phyloP scores from a whole-genome alignment of 495 filamentous ascomycete species.

The Talaromyces nanjingensis region DNA sequence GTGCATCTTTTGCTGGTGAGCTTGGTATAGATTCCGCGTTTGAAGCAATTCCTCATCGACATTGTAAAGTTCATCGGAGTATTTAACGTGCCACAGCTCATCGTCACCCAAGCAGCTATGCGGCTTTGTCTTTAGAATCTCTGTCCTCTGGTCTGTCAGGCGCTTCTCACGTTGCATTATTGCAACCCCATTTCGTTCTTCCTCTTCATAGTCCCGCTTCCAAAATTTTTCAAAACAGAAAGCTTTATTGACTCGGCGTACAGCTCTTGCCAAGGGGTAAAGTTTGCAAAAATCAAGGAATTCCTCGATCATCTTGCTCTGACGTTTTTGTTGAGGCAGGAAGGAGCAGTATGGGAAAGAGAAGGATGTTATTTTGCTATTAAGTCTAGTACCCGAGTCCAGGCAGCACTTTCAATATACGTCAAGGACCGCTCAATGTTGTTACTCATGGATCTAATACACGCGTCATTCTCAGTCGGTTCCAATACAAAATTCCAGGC shows the following conservation, averaged over 20 bases:
- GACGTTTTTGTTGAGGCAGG: not conserved
- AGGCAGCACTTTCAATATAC: no score
- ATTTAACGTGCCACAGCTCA: conserved; percentile 4
- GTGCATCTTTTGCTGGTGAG: conserved; percentile 4
- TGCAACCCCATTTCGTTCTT: conserved; percentile 6
- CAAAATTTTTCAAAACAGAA: not conserved
- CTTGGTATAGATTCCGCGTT: not conserved
- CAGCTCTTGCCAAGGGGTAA: conserved; percentile 1
- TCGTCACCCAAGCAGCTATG: not conserved
- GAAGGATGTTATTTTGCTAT: no score
- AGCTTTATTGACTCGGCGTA: not conserved
- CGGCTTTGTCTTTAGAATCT: conserved; percentile 4
- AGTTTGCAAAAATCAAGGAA: conserved; percentile 6
- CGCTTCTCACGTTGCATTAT: conserved; percentile 8
- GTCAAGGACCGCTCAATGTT: no score
- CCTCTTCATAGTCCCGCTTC: conserved; percentile 1
- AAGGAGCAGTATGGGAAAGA: not conserved
- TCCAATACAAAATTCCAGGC: no score
- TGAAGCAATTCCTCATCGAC: conserved; percentile 1
- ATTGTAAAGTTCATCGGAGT: not conserved
- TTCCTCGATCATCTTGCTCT: conserved; percentile 7
- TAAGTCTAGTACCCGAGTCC: no score
- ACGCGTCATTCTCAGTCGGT: no score
- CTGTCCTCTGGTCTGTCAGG: not conserved
- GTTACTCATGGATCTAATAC: no score